Percentiles rank a stretch among this genome's conserved stretches.
Evolutionary conservation across 805 yeast species (phyloP).

Genomic region (Saccharomycopsis amapae): DNA sequence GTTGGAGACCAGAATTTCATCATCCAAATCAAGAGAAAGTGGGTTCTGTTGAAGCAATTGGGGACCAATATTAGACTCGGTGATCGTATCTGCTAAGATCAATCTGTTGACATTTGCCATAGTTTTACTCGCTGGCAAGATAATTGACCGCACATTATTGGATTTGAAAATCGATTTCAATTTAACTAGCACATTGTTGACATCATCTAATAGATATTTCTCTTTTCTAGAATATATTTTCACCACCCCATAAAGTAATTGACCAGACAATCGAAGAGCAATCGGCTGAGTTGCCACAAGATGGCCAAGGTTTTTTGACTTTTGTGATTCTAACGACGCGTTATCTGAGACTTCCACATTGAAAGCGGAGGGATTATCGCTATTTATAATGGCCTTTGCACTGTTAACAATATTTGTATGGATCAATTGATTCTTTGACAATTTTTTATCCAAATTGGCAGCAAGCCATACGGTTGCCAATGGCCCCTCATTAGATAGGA

Average conservation of each 20-base stretch:
- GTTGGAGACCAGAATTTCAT: constrained; percentile 5
- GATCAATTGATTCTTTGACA: constrained; percentile 63
- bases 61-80: constrained; percentile 38
- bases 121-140: constrained; percentile 53
- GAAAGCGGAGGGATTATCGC: constrained; percentile 26
- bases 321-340: background rate
- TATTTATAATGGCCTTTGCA: constrained; percentile 51
- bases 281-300: constrained; percentile 41
- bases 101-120: constrained; percentile 53
- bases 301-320: constrained; percentile 13
- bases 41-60: constrained; percentile 68
- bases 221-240: constrained; percentile 82
- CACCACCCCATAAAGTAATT: constrained; percentile 78
- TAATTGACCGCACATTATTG: constrained; percentile 37
- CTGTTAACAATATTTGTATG: constrained; percentile 66
- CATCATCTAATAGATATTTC: constrained; percentile 75
- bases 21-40: constrained; percentile 34
- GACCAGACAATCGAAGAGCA: constrained; percentile 79
- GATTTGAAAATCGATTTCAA: constrained; percentile 60
- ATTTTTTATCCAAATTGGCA: constrained; percentile 74
- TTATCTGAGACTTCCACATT: background rate
- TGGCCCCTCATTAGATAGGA: constrained; percentile 69
- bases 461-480: constrained; percentile 90
- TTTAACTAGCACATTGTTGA: constrained; percentile 63
- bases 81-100: constrained; percentile 68